A percentile compares a stretch with the other conserved stretches of the same genome.
These are phyloP conservation scores for Dictyostelium intermedium DNA, from an alignment of 78 protist genomes.

Conservation along the genomic window DNA sequence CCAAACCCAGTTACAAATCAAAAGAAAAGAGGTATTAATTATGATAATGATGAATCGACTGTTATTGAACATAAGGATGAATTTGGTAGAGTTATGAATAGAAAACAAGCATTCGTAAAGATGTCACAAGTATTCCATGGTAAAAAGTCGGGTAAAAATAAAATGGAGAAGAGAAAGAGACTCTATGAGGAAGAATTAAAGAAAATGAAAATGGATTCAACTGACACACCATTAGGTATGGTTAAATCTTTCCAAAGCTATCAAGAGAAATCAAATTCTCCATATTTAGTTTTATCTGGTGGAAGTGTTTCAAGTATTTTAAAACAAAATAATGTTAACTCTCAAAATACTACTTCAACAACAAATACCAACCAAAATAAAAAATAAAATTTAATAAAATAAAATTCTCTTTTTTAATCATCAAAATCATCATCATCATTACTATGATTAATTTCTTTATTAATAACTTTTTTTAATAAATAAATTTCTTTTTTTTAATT, in stretches of 20 bases:
- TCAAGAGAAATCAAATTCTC: constrained; percentile 25
- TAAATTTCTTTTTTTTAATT: neutral
- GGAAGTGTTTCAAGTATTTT: neutral
- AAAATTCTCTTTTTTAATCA: neutral
- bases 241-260: constrained; percentile 20
- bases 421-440: too few species aligned
- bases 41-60: constrained; percentile 27
- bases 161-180: constrained; percentile 18
- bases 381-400: neutral
- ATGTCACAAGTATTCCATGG: constrained; percentile 62
- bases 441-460: too few species aligned
- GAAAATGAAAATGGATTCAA: constrained; percentile 38
- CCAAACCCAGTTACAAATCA: neutral
- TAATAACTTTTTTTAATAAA: too few species aligned
- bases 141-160: constrained; percentile 61
- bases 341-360: neutral
- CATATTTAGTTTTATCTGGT: constrained; percentile 51
- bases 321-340: neutral
- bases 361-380: neutral
- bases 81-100: constrained; percentile 45
- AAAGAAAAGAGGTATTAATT: constrained; percentile 33
- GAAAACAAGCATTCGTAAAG: constrained; percentile 27
- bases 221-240: constrained; percentile 43
- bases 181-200: constrained; percentile 35
- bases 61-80: constrained; percentile 55